Conservation (phyloP, 305 asterid species). For the Monarda citriodora region DNA sequence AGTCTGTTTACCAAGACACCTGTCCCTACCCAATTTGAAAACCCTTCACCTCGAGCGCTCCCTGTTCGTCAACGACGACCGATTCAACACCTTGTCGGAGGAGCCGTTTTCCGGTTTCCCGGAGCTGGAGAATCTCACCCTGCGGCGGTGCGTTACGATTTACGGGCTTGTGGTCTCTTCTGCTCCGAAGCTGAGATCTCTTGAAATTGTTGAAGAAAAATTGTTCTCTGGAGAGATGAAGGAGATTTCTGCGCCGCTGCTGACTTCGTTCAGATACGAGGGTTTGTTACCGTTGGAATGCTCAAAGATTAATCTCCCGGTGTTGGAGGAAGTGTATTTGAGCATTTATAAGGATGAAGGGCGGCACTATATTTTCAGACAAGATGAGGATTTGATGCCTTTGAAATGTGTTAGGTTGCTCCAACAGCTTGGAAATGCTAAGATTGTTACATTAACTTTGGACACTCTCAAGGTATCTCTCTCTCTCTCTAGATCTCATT, state of each 20-base stretch:
- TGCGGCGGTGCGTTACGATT: conserved; percentile 7
- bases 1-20: conserved; percentile 1
- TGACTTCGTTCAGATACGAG: conserved; percentile 21
- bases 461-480: conserved; percentile 16
- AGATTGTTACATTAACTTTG: conserved; percentile 13
- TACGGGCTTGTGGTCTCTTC: neutral
- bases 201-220: conserved; percentile 11
- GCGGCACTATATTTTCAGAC: neutral
- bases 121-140: conserved; percentile 21
- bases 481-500: neutral
- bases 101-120: conserved; percentile 28
- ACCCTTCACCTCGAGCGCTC: conserved; percentile 18
- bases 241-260: conserved; percentile 17
- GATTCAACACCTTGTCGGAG: neutral
- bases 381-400: neutral
- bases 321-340: conserved; percentile 18
- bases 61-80: neutral
- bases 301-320: conserved; percentile 9
- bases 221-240: neutral
- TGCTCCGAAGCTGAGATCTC: conserved; percentile 18
- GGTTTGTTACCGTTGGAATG: conserved; percentile 25
- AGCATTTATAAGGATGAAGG: neutral
- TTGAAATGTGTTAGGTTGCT: conserved; percentile 21
- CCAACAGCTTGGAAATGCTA: conserved; percentile 19
- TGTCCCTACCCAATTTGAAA: conserved; percentile 16